These are phyloP conservation scores for Cylindrodendrum hubeiense DNA, from an alignment of 2,329 filamentous ascomycete species.

Conservation along the genomic window DNA sequence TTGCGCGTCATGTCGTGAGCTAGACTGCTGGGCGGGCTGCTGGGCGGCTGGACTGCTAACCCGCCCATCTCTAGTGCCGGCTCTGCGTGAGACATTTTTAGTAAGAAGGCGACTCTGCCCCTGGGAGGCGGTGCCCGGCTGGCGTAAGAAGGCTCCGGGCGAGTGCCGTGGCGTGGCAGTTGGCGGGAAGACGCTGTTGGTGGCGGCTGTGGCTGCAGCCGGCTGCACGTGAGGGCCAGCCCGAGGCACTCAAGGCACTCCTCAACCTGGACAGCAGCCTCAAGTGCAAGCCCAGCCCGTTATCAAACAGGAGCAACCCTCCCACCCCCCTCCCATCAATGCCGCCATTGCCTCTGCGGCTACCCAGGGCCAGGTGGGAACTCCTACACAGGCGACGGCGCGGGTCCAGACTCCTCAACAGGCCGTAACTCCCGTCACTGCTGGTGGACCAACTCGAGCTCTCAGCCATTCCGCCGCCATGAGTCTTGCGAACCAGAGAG, in stretches of 20 bases:
- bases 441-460: constrained; percentile 54
- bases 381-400: constrained; percentile 61
- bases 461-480: constrained; percentile 65
- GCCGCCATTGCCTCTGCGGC: constrained; percentile 56
- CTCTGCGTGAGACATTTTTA: no score
- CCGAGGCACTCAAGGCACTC: constrained; percentile 26
- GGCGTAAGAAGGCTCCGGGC: no score
- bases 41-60: no score
- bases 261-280: constrained; percentile 43
- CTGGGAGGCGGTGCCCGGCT: background rate
- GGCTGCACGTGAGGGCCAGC: background rate
- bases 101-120: background rate
- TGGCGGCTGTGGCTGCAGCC: background rate
- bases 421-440: constrained; percentile 53
- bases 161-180: background rate
- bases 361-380: constrained; percentile 55
- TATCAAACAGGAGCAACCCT: constrained; percentile 51
- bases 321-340: constrained; percentile 61
- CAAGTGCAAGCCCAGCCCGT: constrained; percentile 43
- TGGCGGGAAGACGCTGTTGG: background rate
- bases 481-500: constrained; percentile 60
- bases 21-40: no score
- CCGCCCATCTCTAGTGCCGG: no score
- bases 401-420: constrained; percentile 67
- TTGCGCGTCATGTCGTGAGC: background rate